Evolutionary conservation across 768 basidiomycete species (phyloP).

Genomic region (Chalciporus sphaerocephalus): DNA sequence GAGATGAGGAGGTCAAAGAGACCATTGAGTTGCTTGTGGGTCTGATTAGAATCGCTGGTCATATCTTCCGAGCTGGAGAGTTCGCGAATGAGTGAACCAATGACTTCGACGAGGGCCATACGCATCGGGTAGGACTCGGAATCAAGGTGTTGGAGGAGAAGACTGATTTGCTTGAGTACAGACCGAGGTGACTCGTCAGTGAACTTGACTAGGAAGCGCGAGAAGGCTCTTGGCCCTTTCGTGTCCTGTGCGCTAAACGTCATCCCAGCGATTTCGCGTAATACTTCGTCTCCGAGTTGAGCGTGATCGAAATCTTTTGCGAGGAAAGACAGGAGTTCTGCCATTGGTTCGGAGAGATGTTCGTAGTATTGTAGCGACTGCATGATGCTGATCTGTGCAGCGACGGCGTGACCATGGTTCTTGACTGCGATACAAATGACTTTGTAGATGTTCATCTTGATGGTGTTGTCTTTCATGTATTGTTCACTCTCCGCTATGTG

Average conservation of each 20-base stretch:
- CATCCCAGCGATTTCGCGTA: conserved; percentile 81
- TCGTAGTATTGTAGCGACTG: conserved; percentile 92
- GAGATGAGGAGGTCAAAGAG: conserved; percentile 83
- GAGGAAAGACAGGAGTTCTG: conserved; percentile 77
- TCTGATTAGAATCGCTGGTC: conserved; percentile 41
- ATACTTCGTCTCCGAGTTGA: conserved; percentile 86
- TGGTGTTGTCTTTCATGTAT: conserved; percentile 77
- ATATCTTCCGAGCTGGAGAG: conserved; percentile 54
- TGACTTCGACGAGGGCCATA: conserved; percentile 86
- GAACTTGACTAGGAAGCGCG: conserved; percentile 75
- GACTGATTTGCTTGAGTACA: conserved; percentile 84
- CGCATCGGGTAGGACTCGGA: conserved; percentile 98
- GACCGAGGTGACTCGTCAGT: conserved; percentile 75
- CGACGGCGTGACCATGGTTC: conserved; percentile 76
- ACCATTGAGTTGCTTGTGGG: conserved; percentile 68
- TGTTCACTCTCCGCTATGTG: conserved; percentile 80
- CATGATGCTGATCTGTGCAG: conserved; percentile 86
- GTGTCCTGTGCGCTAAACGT: conserved; percentile 76
- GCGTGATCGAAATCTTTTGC: conserved; percentile 83
- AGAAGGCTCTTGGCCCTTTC: conserved; percentile 84
- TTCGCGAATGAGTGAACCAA: conserved; percentile 81
- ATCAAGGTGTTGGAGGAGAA: conserved; percentile 82
- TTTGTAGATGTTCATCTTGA: conserved; percentile 76
- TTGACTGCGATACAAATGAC: conserved; percentile 91
- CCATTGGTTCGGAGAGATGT: conserved; percentile 91